Evolutionary conservation across 2,329 filamentous ascomycete species (phyloP).

Genomic region (Alternaria tenuissima): DNA sequence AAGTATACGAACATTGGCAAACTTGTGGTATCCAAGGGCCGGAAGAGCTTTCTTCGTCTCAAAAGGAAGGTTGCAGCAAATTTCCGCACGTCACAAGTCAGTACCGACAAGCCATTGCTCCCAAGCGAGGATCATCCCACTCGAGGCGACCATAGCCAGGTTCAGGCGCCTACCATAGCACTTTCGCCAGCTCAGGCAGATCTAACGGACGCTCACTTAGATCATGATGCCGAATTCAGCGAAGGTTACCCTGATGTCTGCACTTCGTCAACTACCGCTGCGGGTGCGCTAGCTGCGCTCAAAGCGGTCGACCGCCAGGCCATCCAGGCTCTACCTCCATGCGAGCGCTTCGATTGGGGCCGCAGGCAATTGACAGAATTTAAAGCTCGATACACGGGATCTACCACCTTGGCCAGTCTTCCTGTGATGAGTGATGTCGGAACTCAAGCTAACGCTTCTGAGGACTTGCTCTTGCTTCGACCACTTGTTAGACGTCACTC

Average conservation of each 20-base stretch:
- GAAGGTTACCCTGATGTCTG: constrained; percentile 3
- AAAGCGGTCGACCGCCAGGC: constrained; percentile 15
- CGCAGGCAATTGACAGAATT: constrained; percentile 30
- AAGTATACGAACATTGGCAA: not conserved
- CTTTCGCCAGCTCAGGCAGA: not conserved
- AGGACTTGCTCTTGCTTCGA: not conserved
- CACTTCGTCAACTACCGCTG: constrained; percentile 1
- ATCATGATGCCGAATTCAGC: not conserved
- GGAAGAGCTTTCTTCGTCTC: not conserved
- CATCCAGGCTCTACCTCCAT: constrained; percentile 19
- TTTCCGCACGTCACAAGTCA: not conserved
- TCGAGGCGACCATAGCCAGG: not conserved
- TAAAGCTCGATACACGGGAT: constrained; percentile 12
- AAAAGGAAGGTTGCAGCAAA: not conserved
- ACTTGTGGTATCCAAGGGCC: not conserved
- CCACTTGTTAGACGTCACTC: constrained; percentile 11
- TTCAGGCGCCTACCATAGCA: not conserved
- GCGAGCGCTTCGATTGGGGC: constrained; percentile 25
- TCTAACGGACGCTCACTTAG: not conserved
- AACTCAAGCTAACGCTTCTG: constrained; percentile 2
- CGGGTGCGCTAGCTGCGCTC: constrained; percentile 16
- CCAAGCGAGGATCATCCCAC: not conserved
- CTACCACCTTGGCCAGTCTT: not conserved
- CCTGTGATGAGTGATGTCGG: constrained; percentile 16
- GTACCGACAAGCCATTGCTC: not conserved